Percentiles rank a stretch among this genome's conserved stretches.
phyloP scores from a whole-genome alignment of 768 basidiomycete genomes.

The Collybiopsis luxurians region DNA sequence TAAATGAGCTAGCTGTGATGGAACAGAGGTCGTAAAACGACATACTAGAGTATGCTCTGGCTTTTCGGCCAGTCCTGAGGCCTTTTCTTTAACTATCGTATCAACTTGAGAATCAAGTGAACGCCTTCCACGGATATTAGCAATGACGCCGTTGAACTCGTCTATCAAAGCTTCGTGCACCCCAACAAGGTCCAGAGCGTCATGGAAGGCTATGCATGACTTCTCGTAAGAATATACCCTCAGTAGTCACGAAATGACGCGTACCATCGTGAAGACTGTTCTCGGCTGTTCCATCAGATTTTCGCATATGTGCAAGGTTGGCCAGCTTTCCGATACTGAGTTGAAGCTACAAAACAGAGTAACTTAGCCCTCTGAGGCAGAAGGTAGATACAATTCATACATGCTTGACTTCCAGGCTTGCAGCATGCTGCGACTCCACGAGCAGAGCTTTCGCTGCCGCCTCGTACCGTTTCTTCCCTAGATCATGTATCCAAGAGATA shows the following conservation, averaged over 20 bases:
- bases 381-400: conserved; percentile 38
- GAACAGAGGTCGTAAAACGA: conserved; percentile 13
- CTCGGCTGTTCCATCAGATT: conserved; percentile 42
- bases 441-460: conserved; percentile 64
- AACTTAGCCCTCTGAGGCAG: not conserved
- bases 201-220: conserved; percentile 67
- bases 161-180: conserved; percentile 71
- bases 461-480: conserved; percentile 65
- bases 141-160: conserved; percentile 54
- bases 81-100: conserved; percentile 54
- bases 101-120: conserved; percentile 70
- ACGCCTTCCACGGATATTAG: conserved; percentile 51
- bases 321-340: conserved; percentile 89
- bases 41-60: conserved; percentile 53
- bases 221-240: conserved; percentile 5
- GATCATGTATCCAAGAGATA: conserved; percentile 87
- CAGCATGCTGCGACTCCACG: conserved; percentile 53
- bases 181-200: conserved; percentile 82
- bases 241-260: conserved; percentile 5
- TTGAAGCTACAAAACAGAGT: conserved; percentile 59
- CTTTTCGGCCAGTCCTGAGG: conserved; percentile 40
- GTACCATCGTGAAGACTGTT: conserved; percentile 57
- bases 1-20: not conserved
- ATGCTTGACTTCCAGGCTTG: conserved; percentile 70
- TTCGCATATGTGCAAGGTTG: conserved; percentile 76